phyloP scores from a whole-genome alignment of 768 basidiomycete genomes.

The Amylocystis lapponica region DNA sequence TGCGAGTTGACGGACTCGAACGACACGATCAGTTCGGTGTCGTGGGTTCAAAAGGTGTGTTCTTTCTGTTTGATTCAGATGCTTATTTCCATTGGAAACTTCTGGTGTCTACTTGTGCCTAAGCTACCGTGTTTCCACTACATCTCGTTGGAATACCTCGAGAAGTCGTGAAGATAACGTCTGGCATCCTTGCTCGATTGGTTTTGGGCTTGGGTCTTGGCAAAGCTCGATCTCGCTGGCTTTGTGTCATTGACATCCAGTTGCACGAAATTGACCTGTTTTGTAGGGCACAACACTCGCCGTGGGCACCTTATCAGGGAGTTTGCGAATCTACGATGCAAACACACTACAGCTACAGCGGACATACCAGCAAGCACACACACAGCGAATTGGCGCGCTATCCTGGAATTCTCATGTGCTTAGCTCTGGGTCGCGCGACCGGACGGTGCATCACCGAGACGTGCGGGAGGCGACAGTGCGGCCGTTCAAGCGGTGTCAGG shows the following conservation, averaged over 20 bases:
- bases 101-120: too few relatives aligned
- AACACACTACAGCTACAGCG: constrained; percentile 66
- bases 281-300: constrained; percentile 83
- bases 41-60: constrained; percentile 81
- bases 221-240: background rate
- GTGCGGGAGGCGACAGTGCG: constrained; percentile 62
- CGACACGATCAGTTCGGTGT: constrained; percentile 81
- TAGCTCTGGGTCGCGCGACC: constrained; percentile 87
- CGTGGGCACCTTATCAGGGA: constrained; percentile 86
- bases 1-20: constrained; percentile 65
- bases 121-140: too few relatives aligned
- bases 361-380: constrained; percentile 80
- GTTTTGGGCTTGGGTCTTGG: background rate
- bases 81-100: too few relatives aligned
- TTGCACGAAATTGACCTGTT: constrained; percentile 1
- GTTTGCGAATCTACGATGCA: constrained; percentile 92
- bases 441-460: constrained; percentile 88
- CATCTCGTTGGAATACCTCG: too few relatives aligned
- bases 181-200: background rate
- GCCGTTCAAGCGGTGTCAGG: constrained; percentile 67
- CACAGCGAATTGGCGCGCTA: constrained; percentile 85
- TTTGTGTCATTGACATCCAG: background rate
- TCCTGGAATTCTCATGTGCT: constrained; percentile 91
- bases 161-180: too few relatives aligned
- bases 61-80: background rate